Base-by-base conservation (phyloP, 306 rosid genomes). In the Cicer chorassanicum region DNA sequence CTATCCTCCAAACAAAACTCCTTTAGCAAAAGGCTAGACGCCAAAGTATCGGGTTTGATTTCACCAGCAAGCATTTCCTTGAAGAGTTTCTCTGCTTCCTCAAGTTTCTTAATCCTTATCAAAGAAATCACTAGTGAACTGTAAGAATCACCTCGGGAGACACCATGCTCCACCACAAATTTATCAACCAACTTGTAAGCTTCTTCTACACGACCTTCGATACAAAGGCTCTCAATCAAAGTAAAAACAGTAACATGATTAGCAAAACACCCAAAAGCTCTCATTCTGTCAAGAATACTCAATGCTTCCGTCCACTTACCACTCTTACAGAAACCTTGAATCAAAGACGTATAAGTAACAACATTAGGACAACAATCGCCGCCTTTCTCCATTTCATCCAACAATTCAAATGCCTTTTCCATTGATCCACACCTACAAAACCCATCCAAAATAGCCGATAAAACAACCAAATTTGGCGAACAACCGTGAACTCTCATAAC, bases 381-480 rank as follows among this genome's bases (percentile, higher is more conserved):
- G 9, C 86, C 83, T 82, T 88, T 82, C 89, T 90, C 97, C 97
- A 94, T 94, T 86, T 84, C 91, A 60, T 65, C 83, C 85, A 89
- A 83, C 76, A 94, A 74, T 72, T 82, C 87, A 78, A 89, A 77
- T 5, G 91, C 91, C 81, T 67, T 85, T 48, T 86, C 88, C 86
- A 79, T 73, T 2, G 67, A 77, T 40, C 91, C 92, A 12, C 4
- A 72, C 68, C 73, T 78, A 78, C 92, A 87, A 2, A 86, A 74
- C 29, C 94, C 94, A 34, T 89, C 78, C 24, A 93, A 86, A 82
- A 93, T 79, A 14, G 84, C 85, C 0, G 97, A 89, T 65, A 83
- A 87, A 73, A 88, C 88, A 75, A 91, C 94, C 16, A 76, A 66
- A 85, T 87, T 87, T 0, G 94, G 88, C 8, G 75, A 34, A 85